Percentiles rank a stretch among this genome's conserved stretches.
Conservation (phyloP, 1,139 yeast genomes). For the Candida tetrigidarum region DNA sequence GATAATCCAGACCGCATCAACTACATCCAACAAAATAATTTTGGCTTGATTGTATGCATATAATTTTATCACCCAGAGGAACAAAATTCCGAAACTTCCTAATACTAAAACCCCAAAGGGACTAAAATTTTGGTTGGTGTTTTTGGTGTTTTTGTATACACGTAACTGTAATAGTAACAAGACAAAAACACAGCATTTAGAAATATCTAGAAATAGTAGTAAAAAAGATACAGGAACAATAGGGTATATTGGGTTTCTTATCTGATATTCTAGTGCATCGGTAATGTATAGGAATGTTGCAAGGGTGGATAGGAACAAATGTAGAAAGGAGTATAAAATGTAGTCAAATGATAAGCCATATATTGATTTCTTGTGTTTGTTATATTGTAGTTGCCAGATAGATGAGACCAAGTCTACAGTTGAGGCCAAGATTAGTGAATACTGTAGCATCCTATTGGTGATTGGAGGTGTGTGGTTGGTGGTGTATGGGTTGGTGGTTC, state of each 20-base stretch:
- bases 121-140: constrained; percentile 30
- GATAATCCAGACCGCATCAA: constrained; percentile 33
- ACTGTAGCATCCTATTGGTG: constrained; percentile 3
- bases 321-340: constrained; percentile 20
- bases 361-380: constrained; percentile 26
- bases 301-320: constrained; percentile 17
- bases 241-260: constrained; percentile 16
- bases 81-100: constrained; percentile 13
- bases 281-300: constrained; percentile 21
- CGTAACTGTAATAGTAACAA: constrained; percentile 13
- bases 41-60: constrained; percentile 13
- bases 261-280: constrained; percentile 18
- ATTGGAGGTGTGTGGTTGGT: too few relatives aligned
- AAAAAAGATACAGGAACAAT: constrained; percentile 21
- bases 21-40: constrained; percentile 26
- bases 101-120: constrained; percentile 15
- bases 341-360: constrained; percentile 35
- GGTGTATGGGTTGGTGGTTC: not conserved
- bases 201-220: constrained; percentile 17
- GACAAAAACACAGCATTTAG: constrained; percentile 17
- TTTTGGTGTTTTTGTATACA: constrained; percentile 23
- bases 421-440: not conserved
- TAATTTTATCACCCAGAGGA: constrained; percentile 13
- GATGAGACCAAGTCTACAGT: not conserved
- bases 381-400: constrained; percentile 22